Conservation (phyloP, 2,329 filamentous ascomycete genomes). For the Monosporascus sp. region DNA sequence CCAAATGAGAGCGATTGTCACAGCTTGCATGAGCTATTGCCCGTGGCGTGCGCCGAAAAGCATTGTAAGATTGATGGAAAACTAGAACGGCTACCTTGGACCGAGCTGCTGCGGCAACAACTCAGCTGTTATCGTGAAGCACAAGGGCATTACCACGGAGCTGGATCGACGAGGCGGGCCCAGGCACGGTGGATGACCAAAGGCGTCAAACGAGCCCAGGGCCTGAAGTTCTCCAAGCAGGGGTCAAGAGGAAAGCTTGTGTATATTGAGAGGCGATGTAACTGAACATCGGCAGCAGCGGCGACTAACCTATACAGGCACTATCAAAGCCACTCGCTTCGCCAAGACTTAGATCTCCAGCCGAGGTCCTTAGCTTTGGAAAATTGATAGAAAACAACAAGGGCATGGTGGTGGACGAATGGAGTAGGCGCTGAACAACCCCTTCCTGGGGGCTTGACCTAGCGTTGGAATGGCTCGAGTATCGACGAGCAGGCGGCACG, state of each 20-base stretch:
- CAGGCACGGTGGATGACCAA: not conserved
- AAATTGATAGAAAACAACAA: no score
- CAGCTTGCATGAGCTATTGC: not conserved
- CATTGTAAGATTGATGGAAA: not conserved
- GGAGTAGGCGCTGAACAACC: no score
- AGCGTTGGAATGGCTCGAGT: no score
- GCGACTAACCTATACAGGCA: not conserved
- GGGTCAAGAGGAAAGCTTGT: not conserved
- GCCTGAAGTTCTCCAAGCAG: not conserved
- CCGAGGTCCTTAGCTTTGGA: no score
- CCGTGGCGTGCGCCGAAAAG: not conserved
- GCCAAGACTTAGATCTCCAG: not conserved
- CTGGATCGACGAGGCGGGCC: not conserved
- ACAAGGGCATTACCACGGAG: not conserved
- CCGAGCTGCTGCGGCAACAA: not conserved
- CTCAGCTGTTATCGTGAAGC: not conserved
- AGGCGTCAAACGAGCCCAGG: not conserved
- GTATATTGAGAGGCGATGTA: not conserved
- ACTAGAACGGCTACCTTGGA: not conserved
- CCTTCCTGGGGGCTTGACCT: no score
- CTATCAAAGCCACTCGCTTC: not conserved
- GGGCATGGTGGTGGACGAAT: no score
- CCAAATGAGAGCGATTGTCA: not conserved
- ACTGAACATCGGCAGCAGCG: not conserved
- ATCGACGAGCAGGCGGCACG: no score